phyloP scores from a whole-genome alignment of 2,329 filamentous ascomycete species.

The Colletotrichum acutatum region DNA sequence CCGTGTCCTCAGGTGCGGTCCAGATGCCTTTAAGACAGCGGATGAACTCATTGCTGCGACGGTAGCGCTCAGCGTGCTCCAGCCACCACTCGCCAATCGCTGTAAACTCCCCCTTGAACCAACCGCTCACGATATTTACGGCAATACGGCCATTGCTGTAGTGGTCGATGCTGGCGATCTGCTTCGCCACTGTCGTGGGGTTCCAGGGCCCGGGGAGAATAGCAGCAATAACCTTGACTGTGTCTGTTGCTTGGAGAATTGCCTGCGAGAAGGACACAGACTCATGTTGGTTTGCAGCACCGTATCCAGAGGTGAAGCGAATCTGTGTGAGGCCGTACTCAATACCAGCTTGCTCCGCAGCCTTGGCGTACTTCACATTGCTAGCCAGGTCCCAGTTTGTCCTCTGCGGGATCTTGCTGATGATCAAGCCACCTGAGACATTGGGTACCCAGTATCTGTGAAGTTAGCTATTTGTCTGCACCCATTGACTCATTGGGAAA shows the following conservation, averaged over 20 bases:
- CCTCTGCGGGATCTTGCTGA: conserved; percentile 61
- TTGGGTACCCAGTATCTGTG: conserved; percentile 63
- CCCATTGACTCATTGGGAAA: not conserved
- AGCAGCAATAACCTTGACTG: conserved; percentile 62
- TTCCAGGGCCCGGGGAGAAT: conserved; percentile 62
- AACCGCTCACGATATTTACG: conserved; percentile 64
- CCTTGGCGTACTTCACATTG: conserved; percentile 60
- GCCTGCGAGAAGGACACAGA: conserved; percentile 63
- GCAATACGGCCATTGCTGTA: conserved; percentile 62
- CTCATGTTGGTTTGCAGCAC: conserved; percentile 61
- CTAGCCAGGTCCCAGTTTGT: conserved; percentile 60
- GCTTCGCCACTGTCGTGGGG: conserved; percentile 62
- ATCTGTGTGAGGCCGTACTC: conserved; percentile 64
- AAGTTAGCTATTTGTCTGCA: conserved; percentile 26
- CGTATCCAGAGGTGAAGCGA: conserved; percentile 62
- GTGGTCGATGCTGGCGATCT: conserved; percentile 63
- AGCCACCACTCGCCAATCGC: conserved; percentile 66
- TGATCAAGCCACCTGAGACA: conserved; percentile 63
- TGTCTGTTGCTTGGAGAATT: conserved; percentile 56
- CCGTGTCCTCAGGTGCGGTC: conserved; percentile 53
- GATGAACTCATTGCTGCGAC: conserved; percentile 62
- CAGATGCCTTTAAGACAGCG: conserved; percentile 61
- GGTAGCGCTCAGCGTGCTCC: conserved; percentile 62
- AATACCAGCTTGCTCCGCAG: conserved; percentile 59
- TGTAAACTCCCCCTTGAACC: conserved; percentile 63